Evolutionary conservation across 176 grass and related monocot genomes (phyloP), one percentile per base, ranked within the genome.

Genomic region (Phoenix roebelenii): DNA sequence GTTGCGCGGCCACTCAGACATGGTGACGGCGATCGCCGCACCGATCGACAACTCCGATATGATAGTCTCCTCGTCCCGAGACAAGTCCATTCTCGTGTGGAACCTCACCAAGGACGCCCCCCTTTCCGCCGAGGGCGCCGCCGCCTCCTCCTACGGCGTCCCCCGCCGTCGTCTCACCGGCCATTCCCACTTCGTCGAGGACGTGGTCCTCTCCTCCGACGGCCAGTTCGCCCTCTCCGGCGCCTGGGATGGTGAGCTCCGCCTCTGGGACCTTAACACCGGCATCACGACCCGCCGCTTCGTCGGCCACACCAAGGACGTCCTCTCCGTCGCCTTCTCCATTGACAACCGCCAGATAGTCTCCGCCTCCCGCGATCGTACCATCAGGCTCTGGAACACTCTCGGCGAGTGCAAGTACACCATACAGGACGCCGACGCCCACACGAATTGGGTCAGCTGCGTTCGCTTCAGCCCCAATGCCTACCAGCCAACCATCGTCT

Each of bases 321-420:
- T 96, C 18, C 71, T 90, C 53, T 90, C 91, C 58, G 91, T 96
- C 17, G 86, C 86, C 22, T 96, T 96, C 71, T 96, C 91, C 69
- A 60, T 78, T 4, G 91, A 96, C 75, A 96, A 96, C 72, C 77
- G 91, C 20, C 86, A 96, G 83, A 96, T 96, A 58, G 83, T 96
- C 6, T 96, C 91, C 4, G 91, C 86, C 5, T 82, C 91, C 22
- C 86, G 86, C 25, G 91, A 96, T 35, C 75, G 78, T 22, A 90
- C 83, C 52, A 96, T 96, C 61, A 96, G 87, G 77, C 78, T 96
- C 2, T 96, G 91, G 91, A 96, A 90, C 78, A 96, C 91, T 1
- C 86, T 96, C 23, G 86, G 86, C 18, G 91, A 96, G 72, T 96
- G 91, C 86, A 96, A 96, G 75, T 96, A 96, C 80, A 96, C 91